Evolutionary conservation across 495 filamentous ascomycete genomes (phyloP).

Genomic region (Penicillium crystallinum): DNA sequence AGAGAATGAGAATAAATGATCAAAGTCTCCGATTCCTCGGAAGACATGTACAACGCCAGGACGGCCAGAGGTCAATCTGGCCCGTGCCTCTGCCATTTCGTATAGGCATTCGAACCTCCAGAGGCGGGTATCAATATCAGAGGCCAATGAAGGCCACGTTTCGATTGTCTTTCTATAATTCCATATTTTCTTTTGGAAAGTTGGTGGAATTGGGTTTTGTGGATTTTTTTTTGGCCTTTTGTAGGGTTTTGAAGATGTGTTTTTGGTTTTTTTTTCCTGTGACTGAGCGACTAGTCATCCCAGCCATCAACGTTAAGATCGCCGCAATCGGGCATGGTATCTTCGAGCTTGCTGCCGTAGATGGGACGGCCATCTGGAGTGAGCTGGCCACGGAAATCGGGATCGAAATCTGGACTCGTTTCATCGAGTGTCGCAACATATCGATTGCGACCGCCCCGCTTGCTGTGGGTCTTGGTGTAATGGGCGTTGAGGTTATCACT

Average conservation of each 20-base stretch:
- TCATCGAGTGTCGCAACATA: slow-evolving; percentile 46
- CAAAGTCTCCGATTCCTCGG: slow-evolving; percentile 16
- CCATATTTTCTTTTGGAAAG: slow-evolving; percentile 4
- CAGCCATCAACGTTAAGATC: slow-evolving; percentile 34
- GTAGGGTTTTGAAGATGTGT: slow-evolving; percentile 9
- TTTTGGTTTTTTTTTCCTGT: slow-evolving; percentile 12
- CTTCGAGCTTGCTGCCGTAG: slow-evolving; percentile 38
- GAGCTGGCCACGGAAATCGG: slow-evolving; percentile 44
- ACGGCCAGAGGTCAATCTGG: slow-evolving; percentile 20
- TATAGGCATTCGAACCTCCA: slow-evolving; percentile 16
- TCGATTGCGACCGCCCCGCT: slow-evolving; percentile 43
- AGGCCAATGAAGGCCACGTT: neutral
- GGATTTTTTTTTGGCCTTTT: slow-evolving; percentile 12
- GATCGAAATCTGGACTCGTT: slow-evolving; percentile 40
- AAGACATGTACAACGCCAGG: slow-evolving; percentile 37
- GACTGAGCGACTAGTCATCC: slow-evolving; percentile 22
- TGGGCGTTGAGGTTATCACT: slow-evolving; percentile 48
- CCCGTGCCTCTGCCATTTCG: slow-evolving; percentile 18
- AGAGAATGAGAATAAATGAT: slow-evolving; percentile 16
- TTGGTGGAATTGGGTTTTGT: slow-evolving; percentile 3
- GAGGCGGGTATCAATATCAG: slow-evolving; percentile 24
- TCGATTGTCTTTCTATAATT: slow-evolving; percentile 4
- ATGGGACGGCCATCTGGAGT: slow-evolving; percentile 41
- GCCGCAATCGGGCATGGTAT: slow-evolving; percentile 30
- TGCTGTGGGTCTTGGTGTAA: slow-evolving; percentile 47